Evolutionary conservation across 768 basidiomycete species (phyloP).

Genomic region (Pulveroboletus ravenelii): DNA sequence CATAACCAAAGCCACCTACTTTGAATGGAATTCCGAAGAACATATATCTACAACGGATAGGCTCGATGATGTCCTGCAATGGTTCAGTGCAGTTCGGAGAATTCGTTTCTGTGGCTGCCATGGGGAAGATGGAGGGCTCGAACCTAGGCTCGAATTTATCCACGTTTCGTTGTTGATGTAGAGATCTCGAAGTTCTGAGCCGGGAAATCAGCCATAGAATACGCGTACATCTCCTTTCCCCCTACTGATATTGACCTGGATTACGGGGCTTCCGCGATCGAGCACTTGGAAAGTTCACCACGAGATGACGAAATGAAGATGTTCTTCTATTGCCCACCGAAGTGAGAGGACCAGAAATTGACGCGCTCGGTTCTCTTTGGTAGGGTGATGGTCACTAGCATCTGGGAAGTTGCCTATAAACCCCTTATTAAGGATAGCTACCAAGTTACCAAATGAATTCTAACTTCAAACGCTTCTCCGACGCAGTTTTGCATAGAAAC

Average conservation of each 20-base stretch:
- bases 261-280: slow-evolving; percentile 6
- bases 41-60: background rate
- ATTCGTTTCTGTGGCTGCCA: background rate
- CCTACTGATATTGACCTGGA: background rate
- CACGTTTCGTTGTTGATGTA: too few species aligned
- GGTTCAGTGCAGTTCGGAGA: too few species aligned
- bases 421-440: background rate
- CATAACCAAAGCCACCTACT: background rate
- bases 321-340: too few species aligned
- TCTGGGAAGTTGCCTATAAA: too few species aligned
- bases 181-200: background rate
- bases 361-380: slow-evolving; percentile 9
- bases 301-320: too few species aligned
- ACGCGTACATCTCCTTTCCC: background rate
- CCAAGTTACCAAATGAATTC: background rate
- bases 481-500: background rate
- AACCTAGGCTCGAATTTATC: too few species aligned
- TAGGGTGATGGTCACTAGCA: too few species aligned
- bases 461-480: too few species aligned
- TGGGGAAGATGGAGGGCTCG: too few species aligned
- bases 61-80: background rate
- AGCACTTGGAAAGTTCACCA: too few species aligned
- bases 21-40: background rate
- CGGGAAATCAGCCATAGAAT: slow-evolving; percentile 9
- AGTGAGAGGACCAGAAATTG: too few species aligned